Conservation (phyloP, 2,329 filamentous ascomycete species). For the Colletotrichum sp. region DNA sequence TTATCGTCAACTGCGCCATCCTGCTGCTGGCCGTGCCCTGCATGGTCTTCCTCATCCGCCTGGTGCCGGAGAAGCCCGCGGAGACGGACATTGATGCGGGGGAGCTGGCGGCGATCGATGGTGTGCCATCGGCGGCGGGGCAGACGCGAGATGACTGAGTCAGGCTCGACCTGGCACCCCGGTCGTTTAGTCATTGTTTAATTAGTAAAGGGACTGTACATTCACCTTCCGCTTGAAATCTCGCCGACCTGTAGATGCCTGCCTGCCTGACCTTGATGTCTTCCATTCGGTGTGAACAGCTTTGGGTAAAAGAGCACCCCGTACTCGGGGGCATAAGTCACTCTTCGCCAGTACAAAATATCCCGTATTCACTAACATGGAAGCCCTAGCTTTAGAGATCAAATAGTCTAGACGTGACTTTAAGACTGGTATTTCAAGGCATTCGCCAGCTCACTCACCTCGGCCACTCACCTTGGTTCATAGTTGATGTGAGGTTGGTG, state of each 20-base stretch:
- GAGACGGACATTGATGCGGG: slow-evolving; percentile 3
- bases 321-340: not conserved
- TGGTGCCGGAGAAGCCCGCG: slow-evolving; percentile 3
- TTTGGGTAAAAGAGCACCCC: rapidly evolving
- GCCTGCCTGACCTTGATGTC: not conserved
- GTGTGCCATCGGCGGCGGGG: not conserved
- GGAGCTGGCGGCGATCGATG: not conserved
- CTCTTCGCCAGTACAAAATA: not conserved
- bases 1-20: not conserved
- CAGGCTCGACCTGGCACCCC: not conserved
- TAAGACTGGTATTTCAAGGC: rapidly evolving
- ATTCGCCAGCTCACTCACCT: not conserved
- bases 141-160: not conserved
- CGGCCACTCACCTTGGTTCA: too few species aligned
- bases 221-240: not conserved
- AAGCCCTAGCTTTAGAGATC: not conserved
- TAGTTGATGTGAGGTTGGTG: not conserved
- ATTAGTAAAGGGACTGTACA: not conserved
- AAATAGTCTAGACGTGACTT: not conserved
- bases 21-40: not conserved
- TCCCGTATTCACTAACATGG: not conserved
- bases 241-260: not conserved
- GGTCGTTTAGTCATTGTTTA: not conserved
- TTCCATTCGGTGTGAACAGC: rapidly evolving
- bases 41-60: slow-evolving; percentile 6